Conservation (phyloP, 2,329 filamentous ascomycete genomes). For the Fusarium coicis region DNA sequence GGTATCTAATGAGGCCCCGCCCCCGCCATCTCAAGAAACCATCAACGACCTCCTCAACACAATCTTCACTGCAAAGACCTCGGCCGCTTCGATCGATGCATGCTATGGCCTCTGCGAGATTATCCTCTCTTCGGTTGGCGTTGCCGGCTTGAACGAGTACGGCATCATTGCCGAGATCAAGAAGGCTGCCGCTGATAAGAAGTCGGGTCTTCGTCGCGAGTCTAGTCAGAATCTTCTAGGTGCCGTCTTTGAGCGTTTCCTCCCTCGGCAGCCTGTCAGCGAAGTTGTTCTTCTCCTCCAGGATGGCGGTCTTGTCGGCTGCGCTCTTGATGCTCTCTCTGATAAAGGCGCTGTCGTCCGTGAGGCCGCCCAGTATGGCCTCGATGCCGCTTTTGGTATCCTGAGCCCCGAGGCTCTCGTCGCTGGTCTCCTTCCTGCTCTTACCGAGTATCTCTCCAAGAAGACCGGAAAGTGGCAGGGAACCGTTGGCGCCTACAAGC, state of each 20-base stretch:
- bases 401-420: constrained; percentile 86
- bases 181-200: constrained; percentile 91
- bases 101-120: constrained; percentile 70
- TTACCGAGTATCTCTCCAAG: constrained; percentile 81
- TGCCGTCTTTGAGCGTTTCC: constrained; percentile 91
- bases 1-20: constrained; percentile 60
- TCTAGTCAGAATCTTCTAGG: constrained; percentile 95
- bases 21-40: constrained; percentile 73
- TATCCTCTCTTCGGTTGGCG: constrained; percentile 64
- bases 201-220: constrained; percentile 85
- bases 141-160: constrained; percentile 63
- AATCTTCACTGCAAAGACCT: constrained; percentile 76
- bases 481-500: constrained; percentile 83
- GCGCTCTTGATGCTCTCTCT: constrained; percentile 84
- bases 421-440: constrained; percentile 80
- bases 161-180: constrained; percentile 66
- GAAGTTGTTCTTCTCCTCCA: constrained; percentile 87
- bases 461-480: constrained; percentile 97
- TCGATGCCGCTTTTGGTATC: constrained; percentile 86
- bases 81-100: constrained; percentile 74
- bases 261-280: constrained; percentile 77
- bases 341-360: constrained; percentile 91
- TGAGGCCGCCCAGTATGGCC: constrained; percentile 91
- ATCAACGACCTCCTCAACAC: constrained; percentile 72
- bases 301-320: constrained; percentile 76